Conservation (phyloP, 768 basidiomycete genomes). For the Suillus ampliporus region DNA sequence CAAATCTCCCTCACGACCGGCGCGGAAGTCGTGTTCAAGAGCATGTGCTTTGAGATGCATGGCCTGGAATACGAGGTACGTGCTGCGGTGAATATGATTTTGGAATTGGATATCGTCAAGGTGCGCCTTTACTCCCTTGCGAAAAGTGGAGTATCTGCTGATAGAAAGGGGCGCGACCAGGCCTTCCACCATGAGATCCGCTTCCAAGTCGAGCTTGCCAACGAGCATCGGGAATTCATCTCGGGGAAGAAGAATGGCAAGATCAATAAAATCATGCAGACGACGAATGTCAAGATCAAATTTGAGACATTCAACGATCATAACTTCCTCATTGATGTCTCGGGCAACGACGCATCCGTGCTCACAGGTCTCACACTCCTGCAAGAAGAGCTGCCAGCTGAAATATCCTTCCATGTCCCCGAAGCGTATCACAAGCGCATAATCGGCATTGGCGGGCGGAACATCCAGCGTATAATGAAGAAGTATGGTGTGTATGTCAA, state of each 20-base stretch:
- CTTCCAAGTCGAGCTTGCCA: conserved; percentile 96
- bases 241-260: conserved; percentile 99
- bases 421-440: conserved; percentile 99
- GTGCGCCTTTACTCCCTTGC: conserved; percentile 43
- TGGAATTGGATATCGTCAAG: conserved; percentile 93
- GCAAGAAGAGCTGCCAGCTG: conserved; percentile 97
- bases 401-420: conserved; percentile 98
- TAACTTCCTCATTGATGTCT: conserved; percentile 92
- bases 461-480: conserved; percentile 99
- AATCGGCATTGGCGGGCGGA: conserved; percentile 96
- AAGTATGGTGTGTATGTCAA: conserved; percentile 99
- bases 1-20: conserved; percentile 87
- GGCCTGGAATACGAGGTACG: conserved; percentile 93
- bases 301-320: conserved; percentile 98
- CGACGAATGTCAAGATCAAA: conserved; percentile 96
- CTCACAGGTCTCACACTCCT: conserved; percentile 87
- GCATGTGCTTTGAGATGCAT: conserved; percentile 97
- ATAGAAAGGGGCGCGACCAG: conserved; percentile 48
- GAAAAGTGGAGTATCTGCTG: background rate
- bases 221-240: conserved; percentile 98
- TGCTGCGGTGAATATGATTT: conserved; percentile 80
- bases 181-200: conserved; percentile 96
- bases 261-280: conserved; percentile 99
- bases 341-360: conserved; percentile 83
- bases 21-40: conserved; percentile 95